phyloP scores from a whole-genome alignment of 208 protist genomes.

The Leishmania lainsoni region DNA sequence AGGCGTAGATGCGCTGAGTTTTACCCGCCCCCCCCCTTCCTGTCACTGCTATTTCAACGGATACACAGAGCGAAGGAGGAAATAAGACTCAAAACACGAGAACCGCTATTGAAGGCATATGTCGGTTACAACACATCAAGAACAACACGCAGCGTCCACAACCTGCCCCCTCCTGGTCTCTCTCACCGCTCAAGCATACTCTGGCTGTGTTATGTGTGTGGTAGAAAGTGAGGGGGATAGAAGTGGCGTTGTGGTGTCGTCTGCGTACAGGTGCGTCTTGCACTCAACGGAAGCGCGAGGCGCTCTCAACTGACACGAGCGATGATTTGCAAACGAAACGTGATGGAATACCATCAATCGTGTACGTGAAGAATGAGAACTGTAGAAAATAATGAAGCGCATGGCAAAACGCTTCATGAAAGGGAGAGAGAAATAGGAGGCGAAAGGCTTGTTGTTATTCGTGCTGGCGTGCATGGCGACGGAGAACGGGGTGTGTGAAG shows the following conservation, averaged over 20 bases:
- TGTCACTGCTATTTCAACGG: not conserved
- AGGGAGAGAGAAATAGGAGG: not conserved
- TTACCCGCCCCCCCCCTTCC: not conserved
- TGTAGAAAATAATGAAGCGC: not conserved
- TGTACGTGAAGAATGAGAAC: not conserved
- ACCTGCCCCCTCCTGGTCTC: not conserved
- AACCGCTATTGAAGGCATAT: not conserved
- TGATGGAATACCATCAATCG: not conserved
- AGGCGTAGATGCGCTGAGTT: not conserved
- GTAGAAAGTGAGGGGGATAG: not conserved
- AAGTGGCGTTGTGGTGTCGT: not conserved
- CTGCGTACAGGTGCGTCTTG: not conserved
- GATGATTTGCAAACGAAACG: not conserved
- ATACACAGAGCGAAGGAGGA: not conserved
- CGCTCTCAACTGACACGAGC: not conserved
- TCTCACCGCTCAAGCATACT: not conserved
- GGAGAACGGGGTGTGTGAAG: not conserved
- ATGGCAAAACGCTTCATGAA: not conserved
- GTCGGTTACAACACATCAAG: not conserved
- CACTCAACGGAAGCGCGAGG: not conserved
- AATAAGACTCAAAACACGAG: not conserved
- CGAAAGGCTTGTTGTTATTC: not conserved
- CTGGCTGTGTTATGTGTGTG: not conserved
- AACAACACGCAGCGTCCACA: not conserved
- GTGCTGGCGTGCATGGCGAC: not conserved